These are phyloP conservation scores for Penicillium sclerotigenum DNA, from an alignment of 2,329 filamentous ascomycete genomes.

Conservation along the genomic window DNA sequence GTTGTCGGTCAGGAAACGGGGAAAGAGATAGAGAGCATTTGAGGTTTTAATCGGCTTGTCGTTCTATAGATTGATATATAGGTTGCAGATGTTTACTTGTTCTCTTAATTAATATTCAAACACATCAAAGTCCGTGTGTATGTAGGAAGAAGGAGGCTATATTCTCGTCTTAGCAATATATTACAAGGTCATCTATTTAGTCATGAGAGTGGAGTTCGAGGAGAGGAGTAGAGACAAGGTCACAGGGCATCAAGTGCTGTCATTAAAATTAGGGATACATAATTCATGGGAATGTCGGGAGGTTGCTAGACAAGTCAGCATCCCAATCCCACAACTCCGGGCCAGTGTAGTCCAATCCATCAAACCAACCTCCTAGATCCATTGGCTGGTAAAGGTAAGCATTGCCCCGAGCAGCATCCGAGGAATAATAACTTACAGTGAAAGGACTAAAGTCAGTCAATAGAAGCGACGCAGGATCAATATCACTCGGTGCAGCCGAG, in stretches of 20 bases:
- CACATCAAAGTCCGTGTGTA: not conserved
- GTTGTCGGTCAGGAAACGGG: not conserved
- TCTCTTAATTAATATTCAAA: not conserved
- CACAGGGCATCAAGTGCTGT: not conserved
- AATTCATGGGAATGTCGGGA: constrained; percentile 13
- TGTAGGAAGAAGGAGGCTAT: not conserved
- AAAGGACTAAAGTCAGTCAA: constrained; percentile 22
- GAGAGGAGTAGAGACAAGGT: not conserved
- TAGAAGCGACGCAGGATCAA: constrained; percentile 26
- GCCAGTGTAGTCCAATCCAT: constrained; percentile 25
- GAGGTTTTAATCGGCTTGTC: not conserved
- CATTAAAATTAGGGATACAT: not conserved
- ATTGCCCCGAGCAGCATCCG: not conserved
- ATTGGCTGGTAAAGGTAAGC: constrained; percentile 25
- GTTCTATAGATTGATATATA: not conserved
- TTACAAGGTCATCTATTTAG: not conserved
- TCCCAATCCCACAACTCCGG: constrained; percentile 34
- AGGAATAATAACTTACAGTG: constrained; percentile 19
- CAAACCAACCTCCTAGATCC: constrained; percentile 33
- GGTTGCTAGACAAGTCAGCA: constrained; percentile 20
- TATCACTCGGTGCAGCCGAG: constrained; percentile 19
- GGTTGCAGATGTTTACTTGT: not conserved
- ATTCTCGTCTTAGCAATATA: not conserved
- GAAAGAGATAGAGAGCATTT: not conserved
- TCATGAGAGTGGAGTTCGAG: not conserved